Conservation (phyloP, 129 eudicot species). For the Flaveria linearis region DNA sequence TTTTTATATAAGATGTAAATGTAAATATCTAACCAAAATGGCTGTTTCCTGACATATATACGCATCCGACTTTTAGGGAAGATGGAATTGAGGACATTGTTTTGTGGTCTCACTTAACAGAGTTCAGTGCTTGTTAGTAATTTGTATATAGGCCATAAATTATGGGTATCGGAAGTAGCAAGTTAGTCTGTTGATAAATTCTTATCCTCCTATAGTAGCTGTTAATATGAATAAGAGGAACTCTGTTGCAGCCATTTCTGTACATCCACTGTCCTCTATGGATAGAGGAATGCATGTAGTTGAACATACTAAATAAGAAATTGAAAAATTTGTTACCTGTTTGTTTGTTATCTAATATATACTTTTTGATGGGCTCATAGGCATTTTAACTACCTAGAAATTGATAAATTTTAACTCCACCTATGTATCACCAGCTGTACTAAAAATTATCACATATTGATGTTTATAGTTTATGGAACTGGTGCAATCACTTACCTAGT, state of each 20-base stretch:
- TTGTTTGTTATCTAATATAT: background rate
- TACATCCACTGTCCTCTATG: too few species aligned
- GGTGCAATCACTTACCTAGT: background rate
- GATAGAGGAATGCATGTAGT: too few species aligned
- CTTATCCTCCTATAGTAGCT: too few species aligned
- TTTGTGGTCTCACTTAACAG: constrained; percentile 10
- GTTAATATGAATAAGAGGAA: too few species aligned
- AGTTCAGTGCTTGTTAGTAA: background rate
- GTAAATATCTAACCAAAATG: constrained; percentile 10
- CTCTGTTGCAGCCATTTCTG: too few species aligned
- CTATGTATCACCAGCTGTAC: background rate
- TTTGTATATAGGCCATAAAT: constrained; percentile 18
- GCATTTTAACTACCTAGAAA: background rate
- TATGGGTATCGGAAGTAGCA: background rate
- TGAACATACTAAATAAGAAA: too few species aligned
- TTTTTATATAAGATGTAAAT: background rate
- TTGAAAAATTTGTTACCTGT: too few species aligned
- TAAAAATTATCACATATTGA: background rate
- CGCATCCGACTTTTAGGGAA: background rate
- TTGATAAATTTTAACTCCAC: background rate
- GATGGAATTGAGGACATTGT: background rate
- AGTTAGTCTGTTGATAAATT: background rate
- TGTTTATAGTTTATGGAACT: background rate
- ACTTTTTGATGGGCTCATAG: background rate
- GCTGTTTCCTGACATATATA: background rate